Evolutionary conservation across 306 rosid species (phyloP).

Genomic region (Casuarina cunninghamiana): DNA sequence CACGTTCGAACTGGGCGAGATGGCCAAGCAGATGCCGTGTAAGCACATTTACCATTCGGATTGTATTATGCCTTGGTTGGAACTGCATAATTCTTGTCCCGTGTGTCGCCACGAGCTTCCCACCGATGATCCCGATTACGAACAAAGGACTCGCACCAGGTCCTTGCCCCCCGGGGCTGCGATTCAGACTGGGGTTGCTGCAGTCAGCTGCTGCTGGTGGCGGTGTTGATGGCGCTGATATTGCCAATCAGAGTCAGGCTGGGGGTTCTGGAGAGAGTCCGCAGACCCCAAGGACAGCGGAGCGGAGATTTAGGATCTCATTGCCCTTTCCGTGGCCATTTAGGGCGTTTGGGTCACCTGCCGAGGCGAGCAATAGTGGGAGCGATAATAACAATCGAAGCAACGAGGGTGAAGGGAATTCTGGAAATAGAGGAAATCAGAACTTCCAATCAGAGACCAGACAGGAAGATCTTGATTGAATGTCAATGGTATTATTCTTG

Average conservation of each 20-base stretch:
- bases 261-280: constrained; percentile 31
- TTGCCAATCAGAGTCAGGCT: constrained; percentile 14
- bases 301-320: constrained; percentile 66
- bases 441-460: constrained; percentile 74
- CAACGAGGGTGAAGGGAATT: constrained; percentile 49
- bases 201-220: constrained; percentile 15
- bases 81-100: constrained; percentile 87
- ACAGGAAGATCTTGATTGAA: constrained; percentile 92
- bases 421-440: constrained; percentile 63
- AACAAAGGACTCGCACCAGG: constrained; percentile 50
- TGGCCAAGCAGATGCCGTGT: constrained; percentile 83
- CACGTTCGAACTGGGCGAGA: constrained; percentile 62
- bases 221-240: constrained; percentile 28
- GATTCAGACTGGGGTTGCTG: constrained; percentile 39
- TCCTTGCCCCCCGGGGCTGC: constrained; percentile 4
- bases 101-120: constrained; percentile 94
- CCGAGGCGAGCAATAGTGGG: constrained; percentile 73
- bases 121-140: constrained; percentile 80
- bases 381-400: constrained; percentile 40
- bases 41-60: constrained; percentile 81
- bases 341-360: constrained; percentile 45
- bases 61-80: constrained; percentile 88
- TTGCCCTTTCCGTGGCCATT: constrained; percentile 72
- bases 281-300: constrained; percentile 36
- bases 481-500: constrained; percentile 35